A percentile compares a stretch with the other conserved stretches of the same genome.
Conservation (phyloP, 345 rosid genomes). For the sweet orange (Citrus sinensis) region DNA sequence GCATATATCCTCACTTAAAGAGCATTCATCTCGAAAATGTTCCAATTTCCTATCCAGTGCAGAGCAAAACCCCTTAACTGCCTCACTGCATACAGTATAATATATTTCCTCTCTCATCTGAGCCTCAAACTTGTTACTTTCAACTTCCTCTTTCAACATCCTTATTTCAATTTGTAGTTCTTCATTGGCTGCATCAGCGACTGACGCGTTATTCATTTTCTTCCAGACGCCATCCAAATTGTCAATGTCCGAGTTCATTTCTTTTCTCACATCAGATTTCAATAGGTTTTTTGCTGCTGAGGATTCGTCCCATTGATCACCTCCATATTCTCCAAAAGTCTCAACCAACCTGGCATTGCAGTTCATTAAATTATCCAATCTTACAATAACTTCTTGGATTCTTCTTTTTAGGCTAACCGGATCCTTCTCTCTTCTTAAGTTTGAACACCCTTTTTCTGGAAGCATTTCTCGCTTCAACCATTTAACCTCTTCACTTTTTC, state of each 20-base stretch:
- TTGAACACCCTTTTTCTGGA: slow-evolving; percentile 13
- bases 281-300: neutral
- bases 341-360: slow-evolving; percentile 27
- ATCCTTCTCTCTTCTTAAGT: slow-evolving; percentile 28
- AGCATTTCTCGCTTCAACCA: slow-evolving; percentile 20
- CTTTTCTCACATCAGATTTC: neutral
- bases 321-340: slow-evolving; percentile 7
- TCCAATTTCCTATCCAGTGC: neutral
- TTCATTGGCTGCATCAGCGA: slow-evolving; percentile 20
- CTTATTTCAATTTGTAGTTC: slow-evolving; percentile 23
- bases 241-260: slow-evolving; percentile 7
- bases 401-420: slow-evolving; percentile 23
- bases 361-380: slow-evolving; percentile 36
- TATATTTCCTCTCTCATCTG: slow-evolving; percentile 16
- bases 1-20: slow-evolving; percentile 16
- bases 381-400: slow-evolving; percentile 37
- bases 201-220: slow-evolving; percentile 26
- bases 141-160: slow-evolving; percentile 24
- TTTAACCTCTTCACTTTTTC: slow-evolving; percentile 40
- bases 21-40: slow-evolving; percentile 7
- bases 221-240: slow-evolving; percentile 43
- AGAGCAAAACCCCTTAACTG: slow-evolving; percentile 3
- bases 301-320: neutral
- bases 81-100: slow-evolving; percentile 14
- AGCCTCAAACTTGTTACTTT: slow-evolving; percentile 36